phyloP scores from a whole-genome alignment of 2,329 filamentous ascomycete genomes.

The Botrytis fabae region DNA sequence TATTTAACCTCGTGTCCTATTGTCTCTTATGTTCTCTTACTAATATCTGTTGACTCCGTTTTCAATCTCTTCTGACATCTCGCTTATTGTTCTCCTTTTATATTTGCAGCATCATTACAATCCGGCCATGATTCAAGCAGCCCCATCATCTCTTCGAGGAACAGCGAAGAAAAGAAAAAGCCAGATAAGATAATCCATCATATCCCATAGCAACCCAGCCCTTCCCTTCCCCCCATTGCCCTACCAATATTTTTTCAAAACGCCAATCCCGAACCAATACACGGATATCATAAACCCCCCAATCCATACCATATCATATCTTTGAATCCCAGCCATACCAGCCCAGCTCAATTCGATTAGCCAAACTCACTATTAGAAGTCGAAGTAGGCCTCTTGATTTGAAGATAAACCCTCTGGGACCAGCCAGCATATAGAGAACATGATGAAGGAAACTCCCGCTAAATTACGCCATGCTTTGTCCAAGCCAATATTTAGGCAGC shows the following conservation, averaged over 20 bases:
- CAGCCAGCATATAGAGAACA: not conserved
- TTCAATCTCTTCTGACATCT: not conserved
- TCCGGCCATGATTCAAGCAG: not conserved
- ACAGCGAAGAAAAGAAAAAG: not conserved
- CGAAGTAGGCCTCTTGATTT: not conserved
- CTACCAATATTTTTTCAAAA: not conserved
- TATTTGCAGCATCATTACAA: not conserved
- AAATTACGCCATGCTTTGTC: not conserved
- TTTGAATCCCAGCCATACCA: not conserved
- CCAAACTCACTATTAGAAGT: not conserved
- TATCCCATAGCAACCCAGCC: not conserved
- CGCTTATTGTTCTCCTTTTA: not conserved
- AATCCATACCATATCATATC: not conserved
- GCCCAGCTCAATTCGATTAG: not conserved
- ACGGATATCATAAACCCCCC: not conserved
- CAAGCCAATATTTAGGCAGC: not conserved
- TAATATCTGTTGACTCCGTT: not conserved
- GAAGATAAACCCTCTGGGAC: not conserved
- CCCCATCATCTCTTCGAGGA: not conserved
- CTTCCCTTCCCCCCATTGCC: not conserved
- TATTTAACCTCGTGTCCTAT: not conserved
- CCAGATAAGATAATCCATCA: not conserved
- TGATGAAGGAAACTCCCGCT: not conserved
- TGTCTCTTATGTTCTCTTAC: not conserved
- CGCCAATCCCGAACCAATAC: constrained; percentile 3